phyloP scores from a whole-genome alignment of 2,329 filamentous ascomycete species.

The Scedosporium dehoogii region DNA sequence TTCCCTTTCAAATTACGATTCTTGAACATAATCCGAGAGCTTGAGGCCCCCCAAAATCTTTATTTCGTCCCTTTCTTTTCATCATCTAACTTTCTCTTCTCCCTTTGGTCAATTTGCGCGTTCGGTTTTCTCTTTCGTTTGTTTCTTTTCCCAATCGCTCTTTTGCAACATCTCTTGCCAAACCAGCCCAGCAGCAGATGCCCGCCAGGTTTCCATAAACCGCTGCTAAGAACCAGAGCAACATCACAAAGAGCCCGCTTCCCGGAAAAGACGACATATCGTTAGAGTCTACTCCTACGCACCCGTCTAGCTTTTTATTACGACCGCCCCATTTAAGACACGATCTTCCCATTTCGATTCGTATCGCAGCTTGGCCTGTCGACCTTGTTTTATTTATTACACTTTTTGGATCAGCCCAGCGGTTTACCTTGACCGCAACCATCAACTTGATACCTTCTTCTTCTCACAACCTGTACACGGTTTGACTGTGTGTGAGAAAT shows the following conservation, averaged over 20 bases:
- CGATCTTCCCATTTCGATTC: slow-evolving; percentile 9
- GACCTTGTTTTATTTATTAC: slow-evolving; percentile 8
- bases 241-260: not conserved
- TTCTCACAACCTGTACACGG: not conserved
- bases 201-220: slow-evolving; percentile 3
- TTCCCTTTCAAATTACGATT: slow-evolving; percentile 1
- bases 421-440: not conserved
- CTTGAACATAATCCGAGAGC: slow-evolving; percentile 6
- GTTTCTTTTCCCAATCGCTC: not conserved
- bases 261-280: not conserved
- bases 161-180: not conserved
- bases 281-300: not conserved
- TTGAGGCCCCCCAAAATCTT: not conserved
- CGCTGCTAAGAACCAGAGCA: not conserved
- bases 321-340: slow-evolving; percentile 3
- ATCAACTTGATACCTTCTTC: not conserved
- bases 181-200: not conserved
- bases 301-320: slow-evolving; percentile 7
- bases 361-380: slow-evolving; percentile 14
- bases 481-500: not conserved
- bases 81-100: slow-evolving; percentile 7
- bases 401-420: slow-evolving; percentile 1
- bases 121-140: slow-evolving; percentile 7
- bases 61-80: slow-evolving; percentile 6
- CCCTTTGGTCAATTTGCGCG: slow-evolving; percentile 7